Percentiles rank a stretch among this genome's conserved stretches.
phyloP scores from a whole-genome alignment of 164 flowering plant genomes.

The Cinnamomum micranthum region DNA sequence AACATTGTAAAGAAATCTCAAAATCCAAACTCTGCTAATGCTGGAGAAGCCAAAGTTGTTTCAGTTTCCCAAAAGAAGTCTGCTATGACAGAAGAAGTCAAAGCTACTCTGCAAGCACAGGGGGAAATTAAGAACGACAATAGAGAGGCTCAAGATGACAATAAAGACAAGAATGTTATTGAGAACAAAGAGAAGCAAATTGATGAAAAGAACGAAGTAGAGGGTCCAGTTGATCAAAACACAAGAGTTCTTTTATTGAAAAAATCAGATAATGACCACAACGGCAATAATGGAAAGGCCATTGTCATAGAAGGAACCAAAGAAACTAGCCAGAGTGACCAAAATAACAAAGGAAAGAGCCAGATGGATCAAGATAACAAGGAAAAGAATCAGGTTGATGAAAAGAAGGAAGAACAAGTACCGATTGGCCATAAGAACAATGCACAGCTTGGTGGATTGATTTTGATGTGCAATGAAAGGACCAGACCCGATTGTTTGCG shows the following conservation, averaged over 20 bases:
- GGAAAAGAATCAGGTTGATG: constrained; percentile 16
- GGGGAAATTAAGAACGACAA: constrained; percentile 9
- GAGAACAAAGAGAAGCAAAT: not conserved
- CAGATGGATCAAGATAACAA: constrained; percentile 10
- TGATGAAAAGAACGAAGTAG: constrained; percentile 19
- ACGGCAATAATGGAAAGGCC: not conserved
- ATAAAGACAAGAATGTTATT: constrained; percentile 8
- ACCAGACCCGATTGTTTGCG: constrained; percentile 18
- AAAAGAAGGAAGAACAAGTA: constrained; percentile 21
- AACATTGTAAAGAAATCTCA: constrained; percentile 28
- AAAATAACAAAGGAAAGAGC: not conserved
- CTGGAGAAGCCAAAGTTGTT: constrained; percentile 9
- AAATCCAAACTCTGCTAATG: constrained; percentile 9
- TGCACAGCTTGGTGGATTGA: constrained; percentile 16
- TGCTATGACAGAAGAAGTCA: not conserved
- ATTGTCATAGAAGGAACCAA: not conserved
- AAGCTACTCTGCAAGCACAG: not conserved
- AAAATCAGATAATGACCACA: too few species aligned
- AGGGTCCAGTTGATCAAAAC: constrained; percentile 14
- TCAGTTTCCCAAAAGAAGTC: constrained; percentile 8
- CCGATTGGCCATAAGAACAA: constrained; percentile 19
- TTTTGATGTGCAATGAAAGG: constrained; percentile 18
- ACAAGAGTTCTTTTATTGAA: not conserved
- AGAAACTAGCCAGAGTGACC: not conserved
- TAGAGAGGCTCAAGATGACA: constrained; percentile 7